Percentiles rank a stretch among this genome's conserved stretches.
Conservation (phyloP, 2,329 filamentous ascomycete genomes). For the Colletotrichum phormii region DNA sequence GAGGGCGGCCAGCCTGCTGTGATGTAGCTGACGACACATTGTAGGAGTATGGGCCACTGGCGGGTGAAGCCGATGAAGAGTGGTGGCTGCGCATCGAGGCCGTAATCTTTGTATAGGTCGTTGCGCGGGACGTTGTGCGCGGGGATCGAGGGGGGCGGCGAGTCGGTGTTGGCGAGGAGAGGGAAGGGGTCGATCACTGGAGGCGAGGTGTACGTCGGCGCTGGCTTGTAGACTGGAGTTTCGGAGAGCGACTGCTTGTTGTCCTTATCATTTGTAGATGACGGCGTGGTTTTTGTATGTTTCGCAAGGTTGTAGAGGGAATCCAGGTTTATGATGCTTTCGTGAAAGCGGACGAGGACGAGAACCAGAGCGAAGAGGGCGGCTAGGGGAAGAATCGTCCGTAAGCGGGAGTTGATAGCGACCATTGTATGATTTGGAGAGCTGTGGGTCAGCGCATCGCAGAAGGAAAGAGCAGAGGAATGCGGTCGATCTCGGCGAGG, state of each 20-base stretch:
- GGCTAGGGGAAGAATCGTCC: constrained; percentile 13
- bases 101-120: constrained; percentile 52
- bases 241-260: constrained; percentile 11
- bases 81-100: constrained; percentile 55
- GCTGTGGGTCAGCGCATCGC: neutral
- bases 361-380: constrained; percentile 29
- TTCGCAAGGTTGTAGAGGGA: constrained; percentile 4
- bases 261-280: neutral
- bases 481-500: neutral
- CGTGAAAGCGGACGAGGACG: constrained; percentile 27
- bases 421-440: neutral
- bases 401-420: constrained; percentile 19
- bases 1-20: constrained; percentile 68
- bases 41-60: constrained; percentile 65
- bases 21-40: constrained; percentile 67
- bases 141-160: constrained; percentile 54
- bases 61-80: constrained; percentile 71
- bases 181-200: constrained; percentile 57
- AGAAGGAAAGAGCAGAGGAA: neutral
- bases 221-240: constrained; percentile 47
- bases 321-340: constrained; percentile 16
- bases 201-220: constrained; percentile 48
- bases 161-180: constrained; percentile 43
- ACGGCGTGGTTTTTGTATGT: neutral
- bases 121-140: constrained; percentile 55